Evolutionary conservation across 352 stramenopile species (phyloP).

Genomic region (Elongisporangium prolatum): DNA sequence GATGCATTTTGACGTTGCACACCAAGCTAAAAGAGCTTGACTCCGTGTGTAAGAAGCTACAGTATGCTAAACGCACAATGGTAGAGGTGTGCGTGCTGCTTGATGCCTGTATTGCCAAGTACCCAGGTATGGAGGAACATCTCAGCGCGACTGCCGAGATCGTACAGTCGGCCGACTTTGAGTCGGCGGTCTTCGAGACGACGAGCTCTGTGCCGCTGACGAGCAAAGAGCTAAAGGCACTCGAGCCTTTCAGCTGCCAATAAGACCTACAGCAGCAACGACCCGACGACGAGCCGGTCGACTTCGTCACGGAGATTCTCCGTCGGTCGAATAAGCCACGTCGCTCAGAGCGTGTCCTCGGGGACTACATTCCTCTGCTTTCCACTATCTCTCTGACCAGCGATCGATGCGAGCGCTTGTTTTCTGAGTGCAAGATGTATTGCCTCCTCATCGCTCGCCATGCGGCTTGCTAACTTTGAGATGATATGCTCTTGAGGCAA

Average conservation of each 20-base stretch:
- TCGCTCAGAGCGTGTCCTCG: no score
- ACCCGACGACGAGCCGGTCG: background rate
- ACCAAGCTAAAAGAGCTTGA: constrained; percentile 11
- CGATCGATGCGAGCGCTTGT: no score
- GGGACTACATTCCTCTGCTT: no score
- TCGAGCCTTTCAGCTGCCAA: background rate
- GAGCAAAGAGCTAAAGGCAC: background rate
- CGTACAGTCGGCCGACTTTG: constrained; percentile 11
- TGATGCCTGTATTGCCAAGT: constrained; percentile 4
- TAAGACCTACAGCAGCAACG: no score
- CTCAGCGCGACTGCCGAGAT: constrained; percentile 4
- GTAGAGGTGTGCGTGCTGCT: constrained; percentile 8
- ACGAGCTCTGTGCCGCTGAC: constrained; percentile 5
- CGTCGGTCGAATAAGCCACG: constrained; percentile 7
- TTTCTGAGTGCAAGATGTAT: no score
- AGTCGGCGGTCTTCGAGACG: constrained; percentile 8
- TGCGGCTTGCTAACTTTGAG: constrained; percentile 15
- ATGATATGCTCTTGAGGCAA: constrained; percentile 18
- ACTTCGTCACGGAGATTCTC: constrained; percentile 6
- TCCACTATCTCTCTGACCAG: no score
- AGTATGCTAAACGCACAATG: constrained; percentile 8
- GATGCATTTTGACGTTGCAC: constrained; percentile 7
- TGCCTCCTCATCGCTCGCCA: background rate
- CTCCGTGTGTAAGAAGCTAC: constrained; percentile 16
- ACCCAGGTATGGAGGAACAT: constrained; percentile 14